Conservation (phyloP, 2,329 filamentous ascomycete genomes). For the Hypocreales sp. region DNA sequence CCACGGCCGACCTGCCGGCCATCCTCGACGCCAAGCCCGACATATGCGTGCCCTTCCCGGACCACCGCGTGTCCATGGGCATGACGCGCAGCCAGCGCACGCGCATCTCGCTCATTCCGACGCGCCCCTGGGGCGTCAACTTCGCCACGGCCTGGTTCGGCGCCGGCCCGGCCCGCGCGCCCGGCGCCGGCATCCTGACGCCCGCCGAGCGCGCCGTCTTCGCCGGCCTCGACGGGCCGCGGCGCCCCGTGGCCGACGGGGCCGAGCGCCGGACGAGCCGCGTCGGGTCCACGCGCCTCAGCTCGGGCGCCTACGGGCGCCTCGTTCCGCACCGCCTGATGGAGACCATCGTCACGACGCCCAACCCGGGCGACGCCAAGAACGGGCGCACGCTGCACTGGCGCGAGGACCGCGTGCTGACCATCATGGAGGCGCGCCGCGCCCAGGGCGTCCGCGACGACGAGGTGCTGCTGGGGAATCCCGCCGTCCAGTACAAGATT, state of each 20-base stretch:
- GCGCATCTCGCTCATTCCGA: constrained; percentile 44
- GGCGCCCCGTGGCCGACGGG: not conserved
- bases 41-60: constrained; percentile 48
- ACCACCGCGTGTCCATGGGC: constrained; percentile 42
- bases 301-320: constrained; percentile 33
- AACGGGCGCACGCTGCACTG: constrained; percentile 47
- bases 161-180: not conserved
- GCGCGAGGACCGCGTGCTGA: constrained; percentile 43
- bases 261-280: too few species aligned
- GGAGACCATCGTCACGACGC: constrained; percentile 44
- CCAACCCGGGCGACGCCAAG: constrained; percentile 35
- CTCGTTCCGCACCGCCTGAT: constrained; percentile 37
- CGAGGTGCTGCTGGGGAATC: constrained; percentile 50
- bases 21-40: constrained; percentile 47
- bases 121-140: constrained; percentile 35
- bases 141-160: constrained; percentile 31
- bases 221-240: constrained; percentile 6
- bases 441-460: constrained; percentile 56
- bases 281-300: constrained; percentile 7
- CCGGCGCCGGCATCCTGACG: constrained; percentile 19
- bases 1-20: constrained; percentile 41
- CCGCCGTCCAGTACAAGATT: constrained; percentile 42
- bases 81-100: constrained; percentile 22
- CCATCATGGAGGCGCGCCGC: constrained; percentile 49
- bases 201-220: constrained; percentile 23